Evolutionary conservation across 257 asterid species (phyloP), one percentile per base, ranked within the genome.

Genomic region (Gentiana straminea): DNA sequence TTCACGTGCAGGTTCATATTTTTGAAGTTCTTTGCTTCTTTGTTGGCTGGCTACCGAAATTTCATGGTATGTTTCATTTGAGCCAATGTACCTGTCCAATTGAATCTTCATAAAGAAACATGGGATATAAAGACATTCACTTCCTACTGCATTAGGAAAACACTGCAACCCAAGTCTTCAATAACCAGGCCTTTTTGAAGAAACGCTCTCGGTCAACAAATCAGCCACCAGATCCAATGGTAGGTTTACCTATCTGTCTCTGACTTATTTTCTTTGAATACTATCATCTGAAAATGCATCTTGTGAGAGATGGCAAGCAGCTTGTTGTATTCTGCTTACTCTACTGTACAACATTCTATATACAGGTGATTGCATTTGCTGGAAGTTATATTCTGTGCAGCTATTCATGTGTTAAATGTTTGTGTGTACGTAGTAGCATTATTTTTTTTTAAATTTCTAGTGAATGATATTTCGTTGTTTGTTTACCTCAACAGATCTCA

Each of bases 1-100:
- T 57, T 76, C 51, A 58, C 77, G 60, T 79, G 82, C 91, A 86
- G 96, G 90, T 73, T 90, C 70, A 76, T 77, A 75, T 90, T 86
- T 81, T 80, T 90, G 39, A 81, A 81, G 70, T 86, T 86, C 82
- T 81, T 90, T 60, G 94, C 96, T 63, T 90, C 98, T 65, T 77
- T 90, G 61, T 77, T 90, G 64, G 93, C 89, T 65, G 97, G 98
- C 89, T 90, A 90, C 75, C 98, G 96, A 73, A 90, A 90, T 73
- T 90, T 90, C 65, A 81, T 84, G 46, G 96, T 90, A 82, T 62
- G 96, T 66, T 60, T 62, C 77, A 41, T 64, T 73, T 64, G 54
- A 46, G 81, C 81, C 59, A 51, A 49, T 13, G 53, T 67, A 64
- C 73, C 63, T 69, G 55, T 66, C 50, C 45, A 47, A 46, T 55